Evolutionary conservation across 805 yeast genomes (phyloP).

Genomic region (Monosporozyma aquatica): DNA sequence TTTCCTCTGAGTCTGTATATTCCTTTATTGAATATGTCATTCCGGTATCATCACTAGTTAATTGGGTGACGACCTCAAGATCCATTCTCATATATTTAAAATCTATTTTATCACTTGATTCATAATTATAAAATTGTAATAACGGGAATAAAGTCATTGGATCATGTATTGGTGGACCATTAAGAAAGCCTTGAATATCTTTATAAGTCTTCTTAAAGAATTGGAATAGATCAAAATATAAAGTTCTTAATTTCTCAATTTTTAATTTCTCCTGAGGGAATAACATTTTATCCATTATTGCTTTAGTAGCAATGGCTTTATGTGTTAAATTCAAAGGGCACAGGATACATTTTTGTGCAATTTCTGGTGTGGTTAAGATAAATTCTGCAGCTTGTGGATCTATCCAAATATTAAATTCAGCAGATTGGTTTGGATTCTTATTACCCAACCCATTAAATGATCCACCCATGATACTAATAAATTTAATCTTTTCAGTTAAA

Average conservation of each 20-base stretch:
- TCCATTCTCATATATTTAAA: constrained; percentile 21
- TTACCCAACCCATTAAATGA: constrained; percentile 33
- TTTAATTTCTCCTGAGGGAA: constrained; percentile 21
- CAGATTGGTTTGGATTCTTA: constrained; percentile 43
- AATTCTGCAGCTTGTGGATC: constrained; percentile 70
- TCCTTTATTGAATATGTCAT: constrained; percentile 38
- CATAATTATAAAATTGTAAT: constrained; percentile 35
- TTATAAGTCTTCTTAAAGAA: constrained; percentile 41
- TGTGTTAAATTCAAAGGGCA: constrained; percentile 67
- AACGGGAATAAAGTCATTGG: constrained; percentile 61
- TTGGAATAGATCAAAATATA: constrained; percentile 45
- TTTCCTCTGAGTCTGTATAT: constrained; percentile 10
- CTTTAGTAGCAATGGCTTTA: constrained; percentile 39
- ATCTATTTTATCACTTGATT: constrained; percentile 13
- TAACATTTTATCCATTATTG: constrained; percentile 34
- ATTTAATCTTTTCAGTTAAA: constrained; percentile 38
- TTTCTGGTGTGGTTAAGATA: constrained; percentile 39
- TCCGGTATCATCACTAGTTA: constrained; percentile 46
- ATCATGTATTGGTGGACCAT: constrained; percentile 76
- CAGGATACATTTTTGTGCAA: constrained; percentile 44
- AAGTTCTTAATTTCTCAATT: constrained; percentile 42
- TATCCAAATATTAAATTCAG: constrained; percentile 68
- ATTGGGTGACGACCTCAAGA: constrained; percentile 21
- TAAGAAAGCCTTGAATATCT: constrained; percentile 33
- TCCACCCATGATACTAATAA: constrained; percentile 73